phyloP scores from a whole-genome alignment of 1,284 basidiomycete genomes.

The Ganoderma boninense region DNA sequence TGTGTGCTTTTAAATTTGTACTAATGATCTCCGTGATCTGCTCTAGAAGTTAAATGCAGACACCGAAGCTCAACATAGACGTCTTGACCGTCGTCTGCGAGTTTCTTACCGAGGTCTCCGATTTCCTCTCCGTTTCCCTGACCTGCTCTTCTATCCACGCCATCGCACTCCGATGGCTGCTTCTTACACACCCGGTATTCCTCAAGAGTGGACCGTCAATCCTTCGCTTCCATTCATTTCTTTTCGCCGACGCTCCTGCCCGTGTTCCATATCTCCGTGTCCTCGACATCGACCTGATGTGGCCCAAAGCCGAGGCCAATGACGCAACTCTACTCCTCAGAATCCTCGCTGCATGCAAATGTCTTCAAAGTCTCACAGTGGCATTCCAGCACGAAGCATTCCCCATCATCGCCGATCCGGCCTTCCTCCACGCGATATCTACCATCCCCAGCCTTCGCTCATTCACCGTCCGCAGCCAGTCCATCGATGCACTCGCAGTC shows the following conservation, averaged over 20 bases:
- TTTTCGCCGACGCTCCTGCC: background rate
- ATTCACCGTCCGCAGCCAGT: background rate
- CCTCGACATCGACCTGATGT: background rate
- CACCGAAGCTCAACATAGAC: background rate
- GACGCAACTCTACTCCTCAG: background rate
- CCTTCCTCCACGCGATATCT: background rate
- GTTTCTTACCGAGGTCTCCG: background rate
- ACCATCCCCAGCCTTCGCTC: background rate
- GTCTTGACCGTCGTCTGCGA: background rate
- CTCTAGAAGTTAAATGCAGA: background rate
- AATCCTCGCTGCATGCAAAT: background rate
- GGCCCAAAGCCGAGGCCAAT: background rate
- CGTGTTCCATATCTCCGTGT: background rate
- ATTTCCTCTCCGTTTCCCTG: background rate
- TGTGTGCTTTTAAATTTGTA: background rate
- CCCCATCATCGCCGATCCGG: background rate
- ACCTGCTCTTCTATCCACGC: background rate
- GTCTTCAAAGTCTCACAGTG: background rate
- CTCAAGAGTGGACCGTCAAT: background rate
- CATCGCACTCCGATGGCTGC: background rate
- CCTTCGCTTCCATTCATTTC: background rate
- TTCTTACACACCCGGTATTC: background rate
- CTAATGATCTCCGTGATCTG: background rate
- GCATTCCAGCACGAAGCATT: background rate
- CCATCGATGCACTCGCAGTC: background rate